Evolutionary conservation across 306 rosid genomes (phyloP).

Genomic region (Cyamopsis tetragonoloba): DNA sequence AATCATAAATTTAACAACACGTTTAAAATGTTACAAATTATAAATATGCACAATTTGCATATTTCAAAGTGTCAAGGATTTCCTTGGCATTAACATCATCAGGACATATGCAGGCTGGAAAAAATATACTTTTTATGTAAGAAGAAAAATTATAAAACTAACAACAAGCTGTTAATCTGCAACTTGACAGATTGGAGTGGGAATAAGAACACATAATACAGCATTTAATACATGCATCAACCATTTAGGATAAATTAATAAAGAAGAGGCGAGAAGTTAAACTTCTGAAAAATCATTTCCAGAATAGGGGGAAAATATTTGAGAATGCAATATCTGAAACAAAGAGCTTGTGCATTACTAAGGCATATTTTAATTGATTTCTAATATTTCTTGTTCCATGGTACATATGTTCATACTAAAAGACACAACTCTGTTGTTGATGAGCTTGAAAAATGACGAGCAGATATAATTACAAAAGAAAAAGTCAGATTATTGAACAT

Average conservation of each 20-base stretch:
- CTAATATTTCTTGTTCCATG: slow-evolving; percentile 1
- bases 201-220: not conserved
- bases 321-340: slow-evolving; percentile 1
- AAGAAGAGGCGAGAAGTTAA: slow-evolving; percentile 9
- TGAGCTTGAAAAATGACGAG: not conserved
- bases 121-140: slow-evolving; percentile 2
- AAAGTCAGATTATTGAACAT: not conserved
- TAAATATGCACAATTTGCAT: slow-evolving; percentile 95
- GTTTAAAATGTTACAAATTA: no score
- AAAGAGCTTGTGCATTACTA: not conserved
- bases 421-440: slow-evolving; percentile 2
- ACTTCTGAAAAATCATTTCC: slow-evolving; percentile 7
- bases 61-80: slow-evolving; percentile 92
- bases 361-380: slow-evolving; percentile 16
- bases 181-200: not conserved
- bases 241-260: slow-evolving; percentile 1
- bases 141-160: slow-evolving; percentile 12
- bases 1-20: no score
- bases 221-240: slow-evolving; percentile 1
- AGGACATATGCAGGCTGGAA: slow-evolving; percentile 94
- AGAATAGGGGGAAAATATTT: not conserved
- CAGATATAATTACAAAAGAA: not conserved
- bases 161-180: not conserved
- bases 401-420: not conserved
- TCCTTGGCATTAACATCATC: slow-evolving; percentile 98